A percentile compares a stretch with the other conserved stretches of the same genome.
phyloP scores from a whole-genome alignment of 1,284 basidiomycete species.

The Sphagnurus paluster region DNA sequence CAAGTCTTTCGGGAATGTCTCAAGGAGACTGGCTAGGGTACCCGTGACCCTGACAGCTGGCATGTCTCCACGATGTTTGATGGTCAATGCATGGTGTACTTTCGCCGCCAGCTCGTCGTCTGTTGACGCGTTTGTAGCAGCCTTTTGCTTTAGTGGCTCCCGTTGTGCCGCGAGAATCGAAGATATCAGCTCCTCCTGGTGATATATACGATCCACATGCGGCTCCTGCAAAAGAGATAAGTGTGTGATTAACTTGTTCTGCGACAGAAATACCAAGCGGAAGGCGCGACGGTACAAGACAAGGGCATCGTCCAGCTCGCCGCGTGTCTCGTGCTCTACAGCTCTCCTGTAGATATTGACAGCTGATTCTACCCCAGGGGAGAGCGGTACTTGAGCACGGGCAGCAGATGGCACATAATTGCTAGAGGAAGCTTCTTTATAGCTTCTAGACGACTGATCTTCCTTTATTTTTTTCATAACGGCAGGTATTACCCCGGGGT shows the following conservation, averaged over 20 bases:
- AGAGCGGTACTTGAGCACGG: constrained; percentile 23
- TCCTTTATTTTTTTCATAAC: too few species aligned
- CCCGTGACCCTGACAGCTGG: constrained; percentile 30
- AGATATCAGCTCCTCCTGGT: constrained; percentile 51
- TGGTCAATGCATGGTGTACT: constrained; percentile 11
- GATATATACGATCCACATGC: constrained; percentile 66
- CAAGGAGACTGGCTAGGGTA: constrained; percentile 48
- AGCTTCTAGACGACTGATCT: too few species aligned
- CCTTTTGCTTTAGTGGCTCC: constrained; percentile 9
- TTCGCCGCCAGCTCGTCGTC: constrained; percentile 25
- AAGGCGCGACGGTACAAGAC: constrained; percentile 78
- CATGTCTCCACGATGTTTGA: constrained; percentile 14
- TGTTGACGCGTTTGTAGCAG: constrained; percentile 8
- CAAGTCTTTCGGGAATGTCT: constrained; percentile 49
- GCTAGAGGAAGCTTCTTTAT: too few species aligned
- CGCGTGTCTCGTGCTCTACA: constrained; percentile 69
- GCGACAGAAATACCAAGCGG: constrained; percentile 43
- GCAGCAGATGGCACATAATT: constrained; percentile 7
- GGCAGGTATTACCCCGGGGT: too few species aligned
- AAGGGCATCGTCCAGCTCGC: constrained; percentile 75
- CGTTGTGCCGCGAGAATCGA: constrained; percentile 30
- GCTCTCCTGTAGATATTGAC: constrained; percentile 70
- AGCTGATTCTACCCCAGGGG: constrained; percentile 45
- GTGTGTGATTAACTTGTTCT: not conserved
- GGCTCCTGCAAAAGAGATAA: constrained; percentile 43